These are phyloP conservation scores for Paraconiothyrium brasiliense DNA, from an alignment of 2,329 filamentous ascomycete genomes.

Conservation along the genomic window DNA sequence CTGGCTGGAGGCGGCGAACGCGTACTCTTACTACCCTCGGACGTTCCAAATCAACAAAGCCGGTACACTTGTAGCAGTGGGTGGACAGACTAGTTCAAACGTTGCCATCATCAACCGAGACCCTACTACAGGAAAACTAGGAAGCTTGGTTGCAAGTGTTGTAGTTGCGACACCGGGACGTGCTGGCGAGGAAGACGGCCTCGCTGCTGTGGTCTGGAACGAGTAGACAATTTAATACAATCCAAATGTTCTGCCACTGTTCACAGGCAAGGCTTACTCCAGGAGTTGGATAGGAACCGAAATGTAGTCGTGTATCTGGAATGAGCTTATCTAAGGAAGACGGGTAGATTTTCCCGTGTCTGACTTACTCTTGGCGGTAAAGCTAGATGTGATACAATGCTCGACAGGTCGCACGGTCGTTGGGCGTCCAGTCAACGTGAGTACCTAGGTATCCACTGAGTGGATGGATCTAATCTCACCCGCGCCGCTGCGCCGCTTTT, in stretches of 20 bases:
- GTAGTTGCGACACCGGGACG: slow-evolving; percentile 24
- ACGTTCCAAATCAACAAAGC: slow-evolving; percentile 34
- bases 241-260: neutral
- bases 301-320: neutral
- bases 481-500: slow-evolving; percentile 10
- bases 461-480: slow-evolving; percentile 5
- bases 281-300: neutral
- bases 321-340: neutral
- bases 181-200: slow-evolving; percentile 30
- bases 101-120: slow-evolving; percentile 31
- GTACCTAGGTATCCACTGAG: neutral
- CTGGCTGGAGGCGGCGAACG: slow-evolving; percentile 32
- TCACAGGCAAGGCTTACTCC: neutral
- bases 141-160: slow-evolving; percentile 28
- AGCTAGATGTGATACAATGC: neutral
- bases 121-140: slow-evolving; percentile 26
- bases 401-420: neutral
- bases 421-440: neutral
- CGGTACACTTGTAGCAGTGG: slow-evolving; percentile 28
- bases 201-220: slow-evolving; percentile 30
- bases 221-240: slow-evolving; percentile 18
- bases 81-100: slow-evolving; percentile 30
- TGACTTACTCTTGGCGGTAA: neutral
- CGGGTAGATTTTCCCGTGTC: neutral
- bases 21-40: slow-evolving; percentile 36